phyloP scores from a whole-genome alignment of 306 rosid species.

The Cucumis sativus region DNA sequence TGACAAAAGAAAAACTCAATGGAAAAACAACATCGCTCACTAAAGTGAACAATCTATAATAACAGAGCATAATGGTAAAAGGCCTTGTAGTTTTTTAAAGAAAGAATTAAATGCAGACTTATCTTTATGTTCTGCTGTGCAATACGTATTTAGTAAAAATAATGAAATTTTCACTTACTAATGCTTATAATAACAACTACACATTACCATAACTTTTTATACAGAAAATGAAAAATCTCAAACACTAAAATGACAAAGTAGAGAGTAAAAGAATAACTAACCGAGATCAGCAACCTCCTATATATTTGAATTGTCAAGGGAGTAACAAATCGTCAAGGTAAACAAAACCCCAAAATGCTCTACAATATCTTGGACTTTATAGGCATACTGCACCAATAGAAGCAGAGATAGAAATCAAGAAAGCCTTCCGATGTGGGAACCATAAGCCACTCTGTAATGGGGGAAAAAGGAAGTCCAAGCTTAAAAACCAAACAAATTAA shows the following conservation, averaged over 20 bases:
- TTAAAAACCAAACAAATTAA: background rate
- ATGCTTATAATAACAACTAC: background rate
- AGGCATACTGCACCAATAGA: background rate
- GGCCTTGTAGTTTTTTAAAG: too few relatives aligned
- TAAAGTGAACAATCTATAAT: too few relatives aligned
- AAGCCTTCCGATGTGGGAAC: background rate
- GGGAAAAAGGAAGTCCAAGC: background rate
- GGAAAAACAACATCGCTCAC: too few relatives aligned
- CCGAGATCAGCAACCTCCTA: background rate
- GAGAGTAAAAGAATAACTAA: background rate
- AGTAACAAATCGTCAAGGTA: background rate
- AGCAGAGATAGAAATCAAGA: background rate
- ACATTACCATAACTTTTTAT: background rate
- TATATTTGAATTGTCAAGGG: background rate
- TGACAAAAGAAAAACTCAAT: background rate
- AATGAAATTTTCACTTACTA: background rate
- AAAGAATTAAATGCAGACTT: background rate
- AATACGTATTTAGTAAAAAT: background rate
- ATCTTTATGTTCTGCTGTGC: background rate
- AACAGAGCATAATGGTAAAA: too few relatives aligned
- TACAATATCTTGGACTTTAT: background rate
- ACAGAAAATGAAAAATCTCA: background rate
- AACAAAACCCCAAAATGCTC: background rate
- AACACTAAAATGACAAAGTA: background rate
- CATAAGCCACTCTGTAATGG: background rate